A percentile compares a stretch with the other conserved stretches of the same genome.
These are phyloP conservation scores for Phaffia australis DNA, from an alignment of 768 basidiomycete genomes.

Conservation along the genomic window DNA sequence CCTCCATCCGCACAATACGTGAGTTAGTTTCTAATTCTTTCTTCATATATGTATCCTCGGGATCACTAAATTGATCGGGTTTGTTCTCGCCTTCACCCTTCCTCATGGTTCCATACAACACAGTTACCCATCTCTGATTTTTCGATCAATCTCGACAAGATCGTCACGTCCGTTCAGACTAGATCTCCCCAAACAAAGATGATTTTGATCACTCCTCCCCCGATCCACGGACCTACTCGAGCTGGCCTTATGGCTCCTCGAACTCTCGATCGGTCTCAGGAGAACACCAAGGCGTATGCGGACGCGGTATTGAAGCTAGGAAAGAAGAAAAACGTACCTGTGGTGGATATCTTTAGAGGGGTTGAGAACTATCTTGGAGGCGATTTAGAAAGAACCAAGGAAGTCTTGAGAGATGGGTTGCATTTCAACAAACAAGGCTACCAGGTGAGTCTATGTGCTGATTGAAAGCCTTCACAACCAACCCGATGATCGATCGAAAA, in stretches of 20 bases:
- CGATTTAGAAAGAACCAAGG: constrained; percentile 46
- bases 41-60: background rate
- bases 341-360: constrained; percentile 62
- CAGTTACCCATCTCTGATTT: constrained; percentile 50
- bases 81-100: background rate
- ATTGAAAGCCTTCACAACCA: too few species aligned
- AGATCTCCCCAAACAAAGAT: constrained; percentile 64
- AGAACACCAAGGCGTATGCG: constrained; percentile 56
- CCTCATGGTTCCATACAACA: background rate
- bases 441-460: constrained; percentile 44
- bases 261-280: constrained; percentile 52
- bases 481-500: too few species aligned
- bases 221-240: constrained; percentile 44
- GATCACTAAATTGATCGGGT: background rate
- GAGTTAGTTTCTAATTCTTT: constrained; percentile 1
- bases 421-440: constrained; percentile 71
- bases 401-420: constrained; percentile 61
- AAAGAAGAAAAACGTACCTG: constrained; percentile 46
- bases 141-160: constrained; percentile 51
- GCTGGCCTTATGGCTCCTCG: constrained; percentile 46
- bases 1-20: constrained; percentile 61
- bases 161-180: constrained; percentile 55
- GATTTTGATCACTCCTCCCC: constrained; percentile 74
- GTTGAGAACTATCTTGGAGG: constrained; percentile 66
- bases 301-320: constrained; percentile 58